Percentiles rank a stretch among this genome's conserved stretches.
Conservation (phyloP, 176 grass and related monocot species). For the Rhynchospora breviuscula region DNA sequence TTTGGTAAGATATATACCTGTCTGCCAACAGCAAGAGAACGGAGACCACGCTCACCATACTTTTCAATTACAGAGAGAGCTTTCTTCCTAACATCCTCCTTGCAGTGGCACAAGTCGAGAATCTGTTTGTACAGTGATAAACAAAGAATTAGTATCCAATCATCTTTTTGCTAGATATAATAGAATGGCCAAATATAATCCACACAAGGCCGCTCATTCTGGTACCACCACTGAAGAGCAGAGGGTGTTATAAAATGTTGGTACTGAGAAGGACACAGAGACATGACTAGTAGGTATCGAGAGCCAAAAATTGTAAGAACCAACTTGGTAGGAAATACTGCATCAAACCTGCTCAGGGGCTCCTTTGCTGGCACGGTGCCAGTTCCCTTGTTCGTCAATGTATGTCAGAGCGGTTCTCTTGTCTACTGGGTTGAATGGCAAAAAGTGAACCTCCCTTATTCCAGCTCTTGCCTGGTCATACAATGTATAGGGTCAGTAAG, state of each 20-base stretch:
- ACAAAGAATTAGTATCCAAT: constrained; percentile 8
- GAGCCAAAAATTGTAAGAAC: not conserved
- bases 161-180: not conserved
- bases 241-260: no score
- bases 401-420: constrained; percentile 98
- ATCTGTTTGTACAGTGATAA: constrained; percentile 51
- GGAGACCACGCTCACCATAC: constrained; percentile 91
- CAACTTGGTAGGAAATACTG: not conserved
- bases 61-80: constrained; percentile 74
- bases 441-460: constrained; percentile 91
- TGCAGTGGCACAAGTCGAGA: constrained; percentile 72
- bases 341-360: constrained; percentile 80
- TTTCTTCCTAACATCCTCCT: constrained; percentile 74
- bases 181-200: not conserved
- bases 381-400: constrained; percentile 61
- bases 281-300: not conserved
- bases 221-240: not conserved
- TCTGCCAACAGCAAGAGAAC: constrained; percentile 84
- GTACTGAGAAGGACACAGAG: not conserved
- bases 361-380: constrained; percentile 97
- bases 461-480: constrained; percentile 64
- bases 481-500: not conserved
- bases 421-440: constrained; percentile 98
- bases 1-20: constrained; percentile 48
- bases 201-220: not conserved